Evolutionary conservation across 1,284 basidiomycete species (phyloP).

Genomic region (Acaromyces ingoldii): DNA sequence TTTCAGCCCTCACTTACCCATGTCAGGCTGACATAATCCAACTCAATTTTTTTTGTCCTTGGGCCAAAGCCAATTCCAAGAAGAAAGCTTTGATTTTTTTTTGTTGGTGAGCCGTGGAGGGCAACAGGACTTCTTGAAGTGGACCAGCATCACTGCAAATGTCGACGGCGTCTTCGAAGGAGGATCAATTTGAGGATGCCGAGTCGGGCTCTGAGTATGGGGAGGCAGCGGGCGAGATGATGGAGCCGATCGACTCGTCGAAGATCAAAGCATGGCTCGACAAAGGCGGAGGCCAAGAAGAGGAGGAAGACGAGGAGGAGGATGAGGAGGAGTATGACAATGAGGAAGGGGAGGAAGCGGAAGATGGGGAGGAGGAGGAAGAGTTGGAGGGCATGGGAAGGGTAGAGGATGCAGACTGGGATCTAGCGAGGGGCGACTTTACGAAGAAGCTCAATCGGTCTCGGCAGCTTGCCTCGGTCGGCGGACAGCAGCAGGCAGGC

Average conservation of each 20-base stretch:
- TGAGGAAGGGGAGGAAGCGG: conserved; percentile 10
- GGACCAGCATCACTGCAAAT: no score
- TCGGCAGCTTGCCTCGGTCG: conserved; percentile 34
- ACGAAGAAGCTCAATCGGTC: conserved; percentile 50
- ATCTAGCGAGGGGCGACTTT: conserved; percentile 45
- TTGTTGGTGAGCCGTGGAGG: no score
- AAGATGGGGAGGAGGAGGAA: conserved; percentile 22
- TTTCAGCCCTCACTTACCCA: no score
- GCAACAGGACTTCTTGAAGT: no score
- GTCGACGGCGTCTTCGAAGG: no score
- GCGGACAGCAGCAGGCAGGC: conserved; percentile 2
- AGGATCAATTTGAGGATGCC: no score
- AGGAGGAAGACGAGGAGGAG: conserved; percentile 19
- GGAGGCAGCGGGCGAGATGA: no score
- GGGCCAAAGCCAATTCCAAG: no score
- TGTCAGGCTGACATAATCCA: no score
- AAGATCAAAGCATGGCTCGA: not conserved
- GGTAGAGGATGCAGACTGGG: conserved; percentile 50
- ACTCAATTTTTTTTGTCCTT: no score
- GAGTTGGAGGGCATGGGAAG: conserved; percentile 20
- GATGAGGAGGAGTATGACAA: conserved; percentile 15
- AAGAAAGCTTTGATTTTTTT: no score
- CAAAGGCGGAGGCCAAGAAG: no score
- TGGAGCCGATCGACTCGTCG: not conserved
- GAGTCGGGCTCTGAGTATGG: not conserved